Percentiles rank a stretch among this genome's conserved stretches.
Evolutionary conservation across 2,329 filamentous ascomycete genomes (phyloP).

Genomic region (Clarireedia homoeocarpa): DNA sequence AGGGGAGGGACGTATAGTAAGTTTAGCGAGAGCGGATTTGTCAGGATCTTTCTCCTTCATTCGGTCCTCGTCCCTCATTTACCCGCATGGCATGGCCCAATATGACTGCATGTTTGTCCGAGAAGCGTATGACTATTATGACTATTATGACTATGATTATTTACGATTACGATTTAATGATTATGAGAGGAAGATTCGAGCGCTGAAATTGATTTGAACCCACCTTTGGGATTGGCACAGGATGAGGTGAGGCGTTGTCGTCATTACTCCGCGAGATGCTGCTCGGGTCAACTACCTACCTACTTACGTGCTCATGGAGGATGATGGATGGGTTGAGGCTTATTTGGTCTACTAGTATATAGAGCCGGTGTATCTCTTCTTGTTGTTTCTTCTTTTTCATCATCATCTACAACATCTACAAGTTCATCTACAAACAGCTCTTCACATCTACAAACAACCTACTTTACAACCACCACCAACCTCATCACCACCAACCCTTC

Average conservation of each 20-base stretch:
- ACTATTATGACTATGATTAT: not conserved
- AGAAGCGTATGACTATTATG: not conserved
- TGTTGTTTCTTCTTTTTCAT: not conserved
- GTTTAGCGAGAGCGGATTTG: not conserved
- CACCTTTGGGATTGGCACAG: not conserved
- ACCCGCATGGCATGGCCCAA: not conserved
- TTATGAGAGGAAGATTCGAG: too few relatives aligned
- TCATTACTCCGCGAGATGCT: not conserved
- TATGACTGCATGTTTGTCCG: not conserved
- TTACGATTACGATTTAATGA: too few relatives aligned
- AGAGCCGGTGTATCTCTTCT: not conserved
- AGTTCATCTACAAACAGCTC: not conserved
- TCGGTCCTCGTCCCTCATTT: too few relatives aligned
- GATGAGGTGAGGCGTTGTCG: constrained; percentile 10
- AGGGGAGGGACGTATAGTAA: not conserved
- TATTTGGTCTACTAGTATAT: not conserved
- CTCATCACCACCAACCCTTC: not conserved
- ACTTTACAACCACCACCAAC: not conserved
- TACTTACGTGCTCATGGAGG: too few relatives aligned
- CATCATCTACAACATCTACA: not conserved
- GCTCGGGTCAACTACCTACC: too few relatives aligned
- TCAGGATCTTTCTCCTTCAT: not conserved
- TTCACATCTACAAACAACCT: not conserved
- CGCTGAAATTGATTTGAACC: too few relatives aligned
- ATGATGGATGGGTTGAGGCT: not conserved